phyloP scores from a whole-genome alignment of 2,329 filamentous ascomycete genomes.

The Curvularia lunata region DNA sequence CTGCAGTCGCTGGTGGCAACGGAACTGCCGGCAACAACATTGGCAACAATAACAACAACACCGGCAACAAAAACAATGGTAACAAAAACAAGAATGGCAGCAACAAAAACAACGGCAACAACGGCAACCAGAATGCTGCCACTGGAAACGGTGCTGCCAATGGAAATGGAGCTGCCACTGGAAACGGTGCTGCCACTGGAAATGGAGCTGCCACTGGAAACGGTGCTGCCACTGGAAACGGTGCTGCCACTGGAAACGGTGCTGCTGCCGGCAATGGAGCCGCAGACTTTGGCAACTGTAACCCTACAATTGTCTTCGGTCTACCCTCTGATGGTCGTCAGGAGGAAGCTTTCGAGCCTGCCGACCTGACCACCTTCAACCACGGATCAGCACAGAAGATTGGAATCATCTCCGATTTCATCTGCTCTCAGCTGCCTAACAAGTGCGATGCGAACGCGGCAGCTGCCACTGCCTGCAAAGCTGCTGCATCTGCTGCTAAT shows the following conservation, averaged over 20 bases:
- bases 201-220: not conserved
- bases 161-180: constrained; percentile 3
- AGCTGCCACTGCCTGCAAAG: constrained; percentile 32
- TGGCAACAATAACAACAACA: not conserved
- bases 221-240: too few relatives aligned
- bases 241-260: not conserved
- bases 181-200: constrained; percentile 1
- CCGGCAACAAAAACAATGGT: not conserved
- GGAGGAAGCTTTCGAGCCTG: constrained; percentile 53
- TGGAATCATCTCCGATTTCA: constrained; percentile 57
- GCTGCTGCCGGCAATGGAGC: not conserved
- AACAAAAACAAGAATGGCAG: not conserved
- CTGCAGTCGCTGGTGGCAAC: constrained; percentile 52
- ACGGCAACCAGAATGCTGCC: not conserved
- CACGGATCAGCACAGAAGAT: constrained; percentile 61
- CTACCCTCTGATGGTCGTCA: constrained; percentile 57
- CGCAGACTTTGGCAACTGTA: constrained; percentile 54
- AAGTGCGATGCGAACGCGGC: constrained; percentile 31
- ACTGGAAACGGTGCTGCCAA: not conserved
- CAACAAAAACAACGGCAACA: not conserved
- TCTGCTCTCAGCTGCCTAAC: constrained; percentile 53
- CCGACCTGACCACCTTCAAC: constrained; percentile 54
- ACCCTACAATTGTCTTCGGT: constrained; percentile 59
- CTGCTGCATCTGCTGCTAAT: constrained; percentile 28
- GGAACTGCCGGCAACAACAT: constrained; percentile 18